Base-by-base conservation (phyloP, 176 grass and related monocot genomes). In the Rhynchospora tenuis region DNA sequence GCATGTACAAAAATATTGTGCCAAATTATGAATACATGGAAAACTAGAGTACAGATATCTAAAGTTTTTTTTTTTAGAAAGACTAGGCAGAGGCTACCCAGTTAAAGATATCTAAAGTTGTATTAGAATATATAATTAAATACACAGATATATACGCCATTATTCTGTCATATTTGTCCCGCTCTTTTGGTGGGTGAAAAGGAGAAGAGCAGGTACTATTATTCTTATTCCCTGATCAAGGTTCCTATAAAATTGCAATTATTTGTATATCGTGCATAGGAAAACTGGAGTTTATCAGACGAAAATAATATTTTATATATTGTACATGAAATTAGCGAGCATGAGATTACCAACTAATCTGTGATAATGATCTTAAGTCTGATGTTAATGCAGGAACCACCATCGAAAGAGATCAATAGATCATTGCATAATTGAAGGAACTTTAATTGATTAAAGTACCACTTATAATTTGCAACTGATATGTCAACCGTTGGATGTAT, bases 341-440 rank as follows among this genome's bases (percentile, higher is more conserved):
- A 81, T 63, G 60, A 81, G 28, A 60, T 47, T 24, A 60, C 58
- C 33, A 46, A 81, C 42, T 81, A 63, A 64, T 63, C 5, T 27
- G 79, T 47, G 28, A 56, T 81, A 60, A 81, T 46, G 33, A 63
- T 15, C 42, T 81, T 51, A 80, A 80, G 58, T 81, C 38, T 81
- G 79, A 81, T 81, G 58, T 31, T 65, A 81, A 81, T 81, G 59
- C 79, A 64, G 46, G 59, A 81, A 65, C 79, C 28, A 81, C 79
- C 79, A 48, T 47, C 6, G 33, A 81, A 81, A 81, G 61, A 64
- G 57, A 60, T 63, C n/a, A 38, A 38, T 38, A 38, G 1, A 38
- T 75, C 59, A 64, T 65, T 64, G 59, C 57, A 63, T 64, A 64
- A 64, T 81, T 64, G 38, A 64, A 59, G 17, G 29, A 63, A 80